Evolutionary conservation across 2,329 filamentous ascomycete species (phyloP).

Genomic region (Paraphoma sp.): DNA sequence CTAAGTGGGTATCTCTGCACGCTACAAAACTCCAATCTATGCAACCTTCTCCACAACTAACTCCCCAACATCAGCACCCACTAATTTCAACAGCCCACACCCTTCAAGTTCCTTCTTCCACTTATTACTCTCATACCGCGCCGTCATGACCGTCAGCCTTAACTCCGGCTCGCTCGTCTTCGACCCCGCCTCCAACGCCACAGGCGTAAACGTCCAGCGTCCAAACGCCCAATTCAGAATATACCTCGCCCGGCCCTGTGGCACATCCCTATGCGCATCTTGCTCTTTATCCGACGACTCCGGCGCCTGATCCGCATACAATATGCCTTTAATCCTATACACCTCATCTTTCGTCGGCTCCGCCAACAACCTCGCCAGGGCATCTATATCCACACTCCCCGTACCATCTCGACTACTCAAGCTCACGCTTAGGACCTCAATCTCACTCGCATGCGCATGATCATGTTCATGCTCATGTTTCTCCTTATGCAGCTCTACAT

Average conservation of each 20-base stretch:
- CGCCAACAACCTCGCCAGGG: slow-evolving; percentile 63
- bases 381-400: slow-evolving; percentile 67
- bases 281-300: slow-evolving; percentile 53
- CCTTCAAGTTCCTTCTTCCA: slow-evolving; percentile 77
- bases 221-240: slow-evolving; percentile 99
- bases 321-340: slow-evolving; percentile 86
- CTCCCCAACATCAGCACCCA: slow-evolving; percentile 25
- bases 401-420: slow-evolving; percentile 59
- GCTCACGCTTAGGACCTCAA: slow-evolving; percentile 88
- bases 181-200: slow-evolving; percentile 42
- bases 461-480: slow-evolving; percentile 53
- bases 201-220: slow-evolving; percentile 85
- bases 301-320: slow-evolving; percentile 56
- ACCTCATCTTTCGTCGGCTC: slow-evolving; percentile 89
- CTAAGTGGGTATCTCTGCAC: not conserved
- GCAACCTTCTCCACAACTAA: slow-evolving; percentile 29
- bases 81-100: slow-evolving; percentile 52
- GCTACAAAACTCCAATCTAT: not conserved
- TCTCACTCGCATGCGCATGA: slow-evolving; percentile 77
- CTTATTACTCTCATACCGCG: slow-evolving; percentile 74
- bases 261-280: slow-evolving; percentile 44
- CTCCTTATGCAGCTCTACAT: slow-evolving; percentile 51
- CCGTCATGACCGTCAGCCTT: slow-evolving; percentile 78
- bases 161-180: slow-evolving; percentile 61
- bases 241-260: slow-evolving; percentile 62